Conservation (phyloP, 1,284 basidiomycete genomes). For the Ganoderma sinense region DNA sequence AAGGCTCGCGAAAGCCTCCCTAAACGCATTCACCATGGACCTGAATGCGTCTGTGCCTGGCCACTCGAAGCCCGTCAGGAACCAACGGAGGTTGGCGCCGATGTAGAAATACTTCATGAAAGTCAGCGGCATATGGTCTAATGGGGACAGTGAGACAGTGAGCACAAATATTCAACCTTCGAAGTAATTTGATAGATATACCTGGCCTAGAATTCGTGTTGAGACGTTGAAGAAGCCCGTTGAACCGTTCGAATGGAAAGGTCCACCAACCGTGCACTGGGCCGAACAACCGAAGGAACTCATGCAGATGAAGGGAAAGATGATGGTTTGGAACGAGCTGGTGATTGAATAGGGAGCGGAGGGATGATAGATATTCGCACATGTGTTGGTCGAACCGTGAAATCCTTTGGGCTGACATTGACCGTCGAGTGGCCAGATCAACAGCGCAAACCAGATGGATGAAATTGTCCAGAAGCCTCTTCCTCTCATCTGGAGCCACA, state of each 20-base stretch:
- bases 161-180: neutral
- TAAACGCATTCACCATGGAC: too few species aligned
- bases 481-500: neutral
- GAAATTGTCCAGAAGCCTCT: conserved; percentile 44
- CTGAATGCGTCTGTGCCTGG: too few species aligned
- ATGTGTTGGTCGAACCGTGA: conserved; percentile 38
- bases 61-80: neutral
- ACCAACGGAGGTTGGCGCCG: conserved; percentile 14
- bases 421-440: conserved; percentile 9
- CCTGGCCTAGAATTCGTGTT: conserved; percentile 18
- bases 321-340: conserved; percentile 47
- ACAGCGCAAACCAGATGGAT: conserved; percentile 15
- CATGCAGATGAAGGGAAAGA: conserved; percentile 43
- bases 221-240: conserved; percentile 20
- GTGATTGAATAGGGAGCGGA: conserved; percentile 40
- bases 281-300: conserved; percentile 40
- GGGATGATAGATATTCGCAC: conserved; percentile 37
- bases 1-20: too few species aligned
- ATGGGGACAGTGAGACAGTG: too few species aligned
- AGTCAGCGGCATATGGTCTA: conserved; percentile 23
- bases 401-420: conserved; percentile 7
- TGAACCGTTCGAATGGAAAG: conserved; percentile 27
- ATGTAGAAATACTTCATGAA: conserved; percentile 24
- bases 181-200: too few species aligned
- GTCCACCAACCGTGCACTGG: conserved; percentile 43